These are phyloP conservation scores for Ascocoryne sarcoides DNA, from an alignment of 2,329 filamentous ascomycete genomes.

Conservation along the genomic window DNA sequence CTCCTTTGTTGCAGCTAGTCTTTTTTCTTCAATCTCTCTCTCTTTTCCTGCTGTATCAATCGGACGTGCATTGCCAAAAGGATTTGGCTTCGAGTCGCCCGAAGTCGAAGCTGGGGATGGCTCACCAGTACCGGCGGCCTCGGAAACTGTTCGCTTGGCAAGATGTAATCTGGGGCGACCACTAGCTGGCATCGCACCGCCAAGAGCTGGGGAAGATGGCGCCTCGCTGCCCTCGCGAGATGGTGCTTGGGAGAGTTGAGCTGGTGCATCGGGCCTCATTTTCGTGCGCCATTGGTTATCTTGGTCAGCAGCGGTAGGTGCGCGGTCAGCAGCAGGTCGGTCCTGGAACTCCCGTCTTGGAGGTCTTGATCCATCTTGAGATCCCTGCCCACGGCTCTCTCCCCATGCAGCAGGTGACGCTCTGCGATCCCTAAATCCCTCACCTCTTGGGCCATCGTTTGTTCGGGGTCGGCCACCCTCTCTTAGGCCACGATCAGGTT, in stretches of 20 bases:
- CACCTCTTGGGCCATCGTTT: slow-evolving; percentile 51
- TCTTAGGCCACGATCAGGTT: slow-evolving; percentile 43
- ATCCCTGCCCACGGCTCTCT: slow-evolving; percentile 45
- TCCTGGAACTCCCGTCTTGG: slow-evolving; percentile 71
- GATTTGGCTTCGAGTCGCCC: slow-evolving; percentile 75
- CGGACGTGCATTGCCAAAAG: slow-evolving; percentile 86
- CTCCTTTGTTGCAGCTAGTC: slow-evolving; percentile 61
- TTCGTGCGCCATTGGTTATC: slow-evolving; percentile 88
- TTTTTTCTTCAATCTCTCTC: slow-evolving; percentile 83
- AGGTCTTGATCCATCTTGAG: slow-evolving; percentile 69
- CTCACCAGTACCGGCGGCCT: slow-evolving; percentile 47
- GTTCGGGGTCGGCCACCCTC: slow-evolving; percentile 50
- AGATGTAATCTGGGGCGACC: slow-evolving; percentile 78
- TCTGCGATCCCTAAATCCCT: slow-evolving; percentile 52
- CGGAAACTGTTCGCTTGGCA: slow-evolving; percentile 82
- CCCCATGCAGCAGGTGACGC: slow-evolving; percentile 71
- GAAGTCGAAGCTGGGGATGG: slow-evolving; percentile 41
- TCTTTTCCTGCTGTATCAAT: slow-evolving; percentile 90
- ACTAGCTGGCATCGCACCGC: slow-evolving; percentile 44
- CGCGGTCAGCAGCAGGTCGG: slow-evolving; percentile 56
- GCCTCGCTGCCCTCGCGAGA: slow-evolving; percentile 69
- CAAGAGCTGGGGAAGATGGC: slow-evolving; percentile 59
- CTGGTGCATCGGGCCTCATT: slow-evolving; percentile 70
- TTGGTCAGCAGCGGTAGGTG: slow-evolving; percentile 79
- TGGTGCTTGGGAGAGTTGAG: slow-evolving; percentile 50